Percentiles rank a stretch among this genome's conserved stretches.
phyloP scores from a whole-genome alignment of 768 basidiomycete genomes.

The Sarcomyxa edulis region DNA sequence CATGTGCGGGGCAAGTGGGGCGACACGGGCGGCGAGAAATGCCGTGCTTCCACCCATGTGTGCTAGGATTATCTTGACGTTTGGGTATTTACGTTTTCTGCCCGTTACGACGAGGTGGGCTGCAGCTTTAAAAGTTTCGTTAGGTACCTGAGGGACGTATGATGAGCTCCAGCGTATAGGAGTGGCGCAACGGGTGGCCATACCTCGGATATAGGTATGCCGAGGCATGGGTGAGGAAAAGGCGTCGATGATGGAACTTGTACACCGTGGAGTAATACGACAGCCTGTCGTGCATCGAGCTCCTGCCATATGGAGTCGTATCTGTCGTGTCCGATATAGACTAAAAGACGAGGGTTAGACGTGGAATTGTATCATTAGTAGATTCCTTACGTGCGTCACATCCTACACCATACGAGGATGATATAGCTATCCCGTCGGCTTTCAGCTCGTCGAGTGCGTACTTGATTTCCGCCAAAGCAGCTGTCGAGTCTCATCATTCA shows the following conservation, averaged over 20 bases:
- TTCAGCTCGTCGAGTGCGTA: conserved; percentile 56
- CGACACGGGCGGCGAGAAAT: conserved; percentile 64
- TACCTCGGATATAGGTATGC: conserved; percentile 67
- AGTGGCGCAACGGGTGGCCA: conserved; percentile 7
- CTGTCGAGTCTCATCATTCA: conserved; percentile 25
- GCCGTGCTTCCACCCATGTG: conserved; percentile 71
- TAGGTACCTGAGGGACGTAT: conserved; percentile 50
- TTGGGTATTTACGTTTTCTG: conserved; percentile 53
- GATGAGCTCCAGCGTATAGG: conserved; percentile 1
- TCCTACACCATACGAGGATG: conserved; percentile 64
- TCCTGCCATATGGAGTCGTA: conserved; percentile 72
- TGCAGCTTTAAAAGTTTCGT: conserved; percentile 80
- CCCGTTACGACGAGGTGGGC: conserved; percentile 73
- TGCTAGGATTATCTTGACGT: conserved; percentile 62
- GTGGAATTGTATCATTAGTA: not conserved
- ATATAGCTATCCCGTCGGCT: conserved; percentile 60
- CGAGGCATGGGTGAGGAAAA: conserved; percentile 56
- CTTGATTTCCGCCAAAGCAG: conserved; percentile 52
- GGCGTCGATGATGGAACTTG: conserved; percentile 63
- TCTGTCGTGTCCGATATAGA: conserved; percentile 57
- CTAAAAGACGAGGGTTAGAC: conserved; percentile 26
- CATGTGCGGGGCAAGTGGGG: conserved; percentile 64
- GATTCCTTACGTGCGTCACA: conserved; percentile 41
- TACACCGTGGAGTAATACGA: conserved; percentile 71
- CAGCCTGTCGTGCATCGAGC: conserved; percentile 49